Conservation (phyloP, 306 rosid species). For the Glycine latifolia region DNA sequence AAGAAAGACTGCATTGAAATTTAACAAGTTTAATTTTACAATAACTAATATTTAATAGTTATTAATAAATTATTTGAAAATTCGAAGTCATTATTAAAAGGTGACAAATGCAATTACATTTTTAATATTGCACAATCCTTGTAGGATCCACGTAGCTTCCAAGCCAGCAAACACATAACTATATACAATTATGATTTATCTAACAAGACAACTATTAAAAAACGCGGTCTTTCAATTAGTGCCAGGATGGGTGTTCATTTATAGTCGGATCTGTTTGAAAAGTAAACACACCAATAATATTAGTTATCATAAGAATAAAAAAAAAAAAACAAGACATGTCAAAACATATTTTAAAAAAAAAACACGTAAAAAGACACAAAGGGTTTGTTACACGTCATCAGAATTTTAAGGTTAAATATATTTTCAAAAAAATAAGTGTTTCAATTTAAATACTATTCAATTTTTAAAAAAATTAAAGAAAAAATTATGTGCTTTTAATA, state of each 20-base stretch:
- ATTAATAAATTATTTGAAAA: neutral
- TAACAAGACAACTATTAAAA: neutral
- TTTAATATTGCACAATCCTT: neutral
- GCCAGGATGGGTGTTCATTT: neutral
- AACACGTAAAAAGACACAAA: neutral
- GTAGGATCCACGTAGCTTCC: constrained; percentile 3
- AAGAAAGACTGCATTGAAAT: neutral
- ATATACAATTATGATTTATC: constrained; percentile 4
- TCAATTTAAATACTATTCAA: neutral
- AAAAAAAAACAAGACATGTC: neutral
- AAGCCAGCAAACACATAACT: constrained; percentile 1
- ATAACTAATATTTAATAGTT: neutral
- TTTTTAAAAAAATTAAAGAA: neutral
- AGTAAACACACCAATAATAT: neutral
- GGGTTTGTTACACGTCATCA: neutral
- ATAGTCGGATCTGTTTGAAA: neutral
- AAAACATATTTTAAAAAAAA: neutral
- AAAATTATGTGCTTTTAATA: neutral
- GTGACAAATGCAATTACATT: neutral
- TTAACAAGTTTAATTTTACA: neutral
- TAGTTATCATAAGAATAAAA: neutral
- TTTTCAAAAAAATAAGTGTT: neutral
- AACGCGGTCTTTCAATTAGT: neutral
- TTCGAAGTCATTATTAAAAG: neutral
- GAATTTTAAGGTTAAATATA: neutral